These are phyloP conservation scores for Gamarada debralockiae DNA, from an alignment of 495 filamentous ascomycete species.

Conservation along the genomic window DNA sequence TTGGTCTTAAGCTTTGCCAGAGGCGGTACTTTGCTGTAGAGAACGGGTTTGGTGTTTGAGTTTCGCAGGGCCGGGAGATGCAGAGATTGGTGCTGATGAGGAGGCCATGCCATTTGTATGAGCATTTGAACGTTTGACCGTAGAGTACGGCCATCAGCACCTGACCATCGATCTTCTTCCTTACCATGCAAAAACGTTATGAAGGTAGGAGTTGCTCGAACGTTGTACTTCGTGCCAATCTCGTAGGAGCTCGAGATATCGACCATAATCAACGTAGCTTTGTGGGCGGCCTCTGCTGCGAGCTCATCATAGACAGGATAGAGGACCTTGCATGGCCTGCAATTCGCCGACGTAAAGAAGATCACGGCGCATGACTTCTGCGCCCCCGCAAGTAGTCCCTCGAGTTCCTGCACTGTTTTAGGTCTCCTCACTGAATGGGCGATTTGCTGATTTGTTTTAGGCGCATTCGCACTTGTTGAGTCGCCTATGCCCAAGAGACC, in stretches of 20 bases:
- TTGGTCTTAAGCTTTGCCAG: slow-evolving; percentile 81
- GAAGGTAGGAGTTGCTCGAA: slow-evolving; percentile 84
- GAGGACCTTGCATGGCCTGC: slow-evolving; percentile 77
- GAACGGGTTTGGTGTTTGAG: slow-evolving; percentile 58
- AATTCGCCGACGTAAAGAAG: slow-evolving; percentile 90
- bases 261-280: slow-evolving; percentile 75
- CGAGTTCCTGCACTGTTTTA: slow-evolving; percentile 49
- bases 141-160: slow-evolving; percentile 65
- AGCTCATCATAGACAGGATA: slow-evolving; percentile 83
- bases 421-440: slow-evolving; percentile 31
- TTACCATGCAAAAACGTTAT: slow-evolving; percentile 78
- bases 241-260: slow-evolving; percentile 68
- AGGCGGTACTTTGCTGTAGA: slow-evolving; percentile 77
- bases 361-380: slow-evolving; percentile 69
- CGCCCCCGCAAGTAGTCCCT: slow-evolving; percentile 54
- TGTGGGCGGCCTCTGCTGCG: slow-evolving; percentile 67
- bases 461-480: slow-evolving; percentile 21
- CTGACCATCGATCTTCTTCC: slow-evolving; percentile 76
- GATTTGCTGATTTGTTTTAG: slow-evolving; percentile 25
- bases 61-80: slow-evolving; percentile 65
- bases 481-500: slow-evolving; percentile 48
- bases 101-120: slow-evolving; percentile 70
- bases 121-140: slow-evolving; percentile 70
- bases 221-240: slow-evolving; percentile 59
- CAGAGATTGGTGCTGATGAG: slow-evolving; percentile 70